These are phyloP conservation scores for Cymodocea nodosa DNA, from an alignment of 116 monocot species.

Conservation along the genomic window DNA sequence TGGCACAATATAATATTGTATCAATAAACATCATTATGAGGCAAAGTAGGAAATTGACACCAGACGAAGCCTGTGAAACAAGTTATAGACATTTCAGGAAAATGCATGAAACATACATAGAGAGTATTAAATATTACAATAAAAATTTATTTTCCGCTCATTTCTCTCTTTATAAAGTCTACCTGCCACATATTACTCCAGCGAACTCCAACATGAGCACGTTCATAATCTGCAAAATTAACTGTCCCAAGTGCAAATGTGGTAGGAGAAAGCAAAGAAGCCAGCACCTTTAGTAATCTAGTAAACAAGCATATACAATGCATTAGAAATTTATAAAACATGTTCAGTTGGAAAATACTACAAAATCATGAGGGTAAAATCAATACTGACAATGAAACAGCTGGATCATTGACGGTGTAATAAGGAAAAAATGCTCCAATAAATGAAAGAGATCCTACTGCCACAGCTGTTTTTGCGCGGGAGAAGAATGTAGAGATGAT, in stretches of 20 bases:
- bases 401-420: constrained; percentile 72
- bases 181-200: constrained; percentile 97
- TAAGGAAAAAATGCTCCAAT: constrained; percentile 82
- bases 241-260: constrained; percentile 86
- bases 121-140: background rate
- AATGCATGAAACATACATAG: background rate
- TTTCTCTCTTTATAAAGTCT: background rate
- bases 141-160: background rate
- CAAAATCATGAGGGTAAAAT: background rate
- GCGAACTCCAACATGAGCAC: constrained; percentile 85
- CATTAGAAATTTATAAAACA: constrained; percentile 3
- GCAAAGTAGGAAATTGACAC: constrained; percentile 82
- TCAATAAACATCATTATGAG: constrained; percentile 70
- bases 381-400: constrained; percentile 54
- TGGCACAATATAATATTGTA: constrained; percentile 37
- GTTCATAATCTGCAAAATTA: constrained; percentile 96
- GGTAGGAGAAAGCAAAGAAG: constrained; percentile 80
- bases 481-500: constrained; percentile 84
- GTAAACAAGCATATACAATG: background rate
- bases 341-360: background rate
- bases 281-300: constrained; percentile 68
- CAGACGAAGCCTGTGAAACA: constrained; percentile 51
- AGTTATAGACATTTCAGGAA: background rate
- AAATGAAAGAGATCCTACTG: constrained; percentile 78
- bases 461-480: constrained; percentile 76